Conservation (phyloP, 2,329 filamentous ascomycete genomes). For the Myriosclerotinia duriaeana region DNA sequence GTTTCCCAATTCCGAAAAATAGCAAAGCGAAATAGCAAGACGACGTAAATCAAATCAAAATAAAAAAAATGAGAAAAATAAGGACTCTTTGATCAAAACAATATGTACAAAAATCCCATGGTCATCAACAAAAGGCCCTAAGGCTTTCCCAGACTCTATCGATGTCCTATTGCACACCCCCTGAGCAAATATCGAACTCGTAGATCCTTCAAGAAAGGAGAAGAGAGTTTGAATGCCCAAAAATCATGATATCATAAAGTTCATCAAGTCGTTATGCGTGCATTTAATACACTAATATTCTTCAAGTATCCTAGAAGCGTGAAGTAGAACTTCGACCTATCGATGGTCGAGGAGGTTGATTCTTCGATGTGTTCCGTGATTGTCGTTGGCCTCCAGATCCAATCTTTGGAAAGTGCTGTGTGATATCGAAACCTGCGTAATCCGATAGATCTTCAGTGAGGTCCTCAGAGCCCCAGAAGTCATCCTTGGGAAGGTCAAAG, state of each 20-base stretch:
- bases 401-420: slow-evolving; percentile 75
- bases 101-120: slow-evolving; percentile 23
- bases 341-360: slow-evolving; percentile 30
- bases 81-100: slow-evolving; percentile 11
- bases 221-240: slow-evolving; percentile 18
- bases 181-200: slow-evolving; percentile 16
- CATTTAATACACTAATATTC: slow-evolving; percentile 27
- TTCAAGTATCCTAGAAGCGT: slow-evolving; percentile 35
- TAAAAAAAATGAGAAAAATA: background rate
- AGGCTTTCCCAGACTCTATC: slow-evolving; percentile 20
- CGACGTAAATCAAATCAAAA: slow-evolving; percentile 11
- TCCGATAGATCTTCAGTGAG: slow-evolving; percentile 60
- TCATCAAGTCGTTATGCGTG: slow-evolving; percentile 26
- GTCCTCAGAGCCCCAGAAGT: slow-evolving; percentile 55
- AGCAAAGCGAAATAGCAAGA: slow-evolving; percentile 16
- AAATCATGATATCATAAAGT: slow-evolving; percentile 30
- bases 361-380: slow-evolving; percentile 33
- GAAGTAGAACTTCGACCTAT: slow-evolving; percentile 40
- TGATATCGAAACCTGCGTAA: slow-evolving; percentile 64
- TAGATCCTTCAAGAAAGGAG: slow-evolving; percentile 8
- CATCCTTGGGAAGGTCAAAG: slow-evolving; percentile 45
- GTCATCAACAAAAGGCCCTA: slow-evolving; percentile 20
- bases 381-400: slow-evolving; percentile 50
- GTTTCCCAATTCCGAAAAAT: slow-evolving; percentile 1
- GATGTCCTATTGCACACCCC: background rate